Conservation (phyloP, 2,329 filamentous ascomycete species). For the Pestalotiopsis fici region DNA sequence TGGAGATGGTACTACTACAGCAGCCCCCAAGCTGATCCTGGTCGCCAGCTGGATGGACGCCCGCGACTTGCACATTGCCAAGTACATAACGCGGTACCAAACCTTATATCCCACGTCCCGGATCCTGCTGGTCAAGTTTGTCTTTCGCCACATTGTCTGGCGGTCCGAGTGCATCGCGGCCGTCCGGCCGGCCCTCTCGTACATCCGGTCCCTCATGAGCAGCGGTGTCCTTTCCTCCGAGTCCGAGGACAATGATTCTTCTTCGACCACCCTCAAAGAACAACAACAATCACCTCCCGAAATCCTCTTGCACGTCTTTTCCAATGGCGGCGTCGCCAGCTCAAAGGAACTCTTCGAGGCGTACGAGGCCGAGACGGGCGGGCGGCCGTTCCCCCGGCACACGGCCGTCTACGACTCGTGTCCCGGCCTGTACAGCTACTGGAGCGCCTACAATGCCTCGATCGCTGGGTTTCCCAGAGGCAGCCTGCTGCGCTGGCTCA, state of each 20-base stretch:
- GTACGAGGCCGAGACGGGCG: conserved; percentile 26
- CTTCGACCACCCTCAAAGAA: too few relatives aligned
- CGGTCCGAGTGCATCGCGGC: conserved; percentile 29
- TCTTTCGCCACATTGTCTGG: conserved; percentile 36
- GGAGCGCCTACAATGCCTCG: conserved; percentile 39
- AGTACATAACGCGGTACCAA: conserved; percentile 50
- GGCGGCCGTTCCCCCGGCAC: conserved; percentile 38
- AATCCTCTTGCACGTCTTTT: conserved; percentile 51
- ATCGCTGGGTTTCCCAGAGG: conserved; percentile 34
- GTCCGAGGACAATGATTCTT: conserved; percentile 9
- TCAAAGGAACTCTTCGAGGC: conserved; percentile 38
- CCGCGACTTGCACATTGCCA: conserved; percentile 49
- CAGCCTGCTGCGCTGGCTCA: conserved; percentile 22
- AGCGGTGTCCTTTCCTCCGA: conserved; percentile 18
- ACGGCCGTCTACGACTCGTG: conserved; percentile 49
- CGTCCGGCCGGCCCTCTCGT: conserved; percentile 39
- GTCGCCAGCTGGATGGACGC: conserved; percentile 54
- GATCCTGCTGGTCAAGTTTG: conserved; percentile 48
- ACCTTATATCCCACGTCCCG: conserved; percentile 42
- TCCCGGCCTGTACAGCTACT: conserved; percentile 45
- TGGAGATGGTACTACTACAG: not conserved
- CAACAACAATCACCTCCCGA: too few relatives aligned
- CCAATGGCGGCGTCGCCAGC: conserved; percentile 51
- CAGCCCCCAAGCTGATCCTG: conserved; percentile 46
- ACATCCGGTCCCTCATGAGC: conserved; percentile 34